Conservation (phyloP, 148 eudicot species). For the Rhododendron griersonianum region DNA sequence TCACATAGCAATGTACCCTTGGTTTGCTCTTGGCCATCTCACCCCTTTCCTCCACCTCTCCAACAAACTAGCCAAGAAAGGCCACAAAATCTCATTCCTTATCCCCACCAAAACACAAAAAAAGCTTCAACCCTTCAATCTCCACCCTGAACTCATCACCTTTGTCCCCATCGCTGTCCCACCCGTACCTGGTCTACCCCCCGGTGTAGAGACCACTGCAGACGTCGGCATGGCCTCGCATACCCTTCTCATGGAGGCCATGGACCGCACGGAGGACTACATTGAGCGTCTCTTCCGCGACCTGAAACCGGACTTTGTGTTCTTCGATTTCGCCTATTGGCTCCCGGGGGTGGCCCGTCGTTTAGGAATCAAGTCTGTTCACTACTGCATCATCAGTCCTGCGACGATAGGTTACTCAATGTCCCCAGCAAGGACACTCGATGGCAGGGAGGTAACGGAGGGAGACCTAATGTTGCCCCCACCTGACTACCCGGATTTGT, state of each 20-base stretch:
- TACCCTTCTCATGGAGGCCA: constrained; percentile 6
- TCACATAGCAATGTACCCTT: constrained; percentile 36
- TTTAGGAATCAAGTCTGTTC: constrained; percentile 4
- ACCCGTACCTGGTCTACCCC: constrained; percentile 11
- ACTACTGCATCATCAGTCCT: background rate
- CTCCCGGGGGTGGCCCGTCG: constrained; percentile 2
- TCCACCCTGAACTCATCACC: constrained; percentile 20
- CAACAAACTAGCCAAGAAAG: constrained; percentile 27
- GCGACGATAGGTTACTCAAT: background rate
- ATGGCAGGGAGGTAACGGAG: background rate
- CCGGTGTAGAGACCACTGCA: background rate
- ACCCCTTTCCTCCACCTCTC: constrained; percentile 18
- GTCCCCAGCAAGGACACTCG: constrained; percentile 2
- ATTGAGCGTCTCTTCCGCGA: background rate
- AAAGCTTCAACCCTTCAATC: constrained; percentile 16
- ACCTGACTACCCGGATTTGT: background rate
- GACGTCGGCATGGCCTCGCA: background rate
- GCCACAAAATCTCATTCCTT: constrained; percentile 21
- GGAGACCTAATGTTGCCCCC: constrained; percentile 2
- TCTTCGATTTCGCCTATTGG: constrained; percentile 19
- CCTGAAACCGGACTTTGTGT: constrained; percentile 10
- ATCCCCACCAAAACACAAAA: constrained; percentile 11
- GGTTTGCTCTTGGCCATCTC: constrained; percentile 27
- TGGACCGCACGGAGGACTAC: constrained; percentile 7
- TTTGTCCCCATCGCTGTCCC: constrained; percentile 20